Conservation (phyloP, 2,329 filamentous ascomycete species). For the Aphanocladium album region DNA sequence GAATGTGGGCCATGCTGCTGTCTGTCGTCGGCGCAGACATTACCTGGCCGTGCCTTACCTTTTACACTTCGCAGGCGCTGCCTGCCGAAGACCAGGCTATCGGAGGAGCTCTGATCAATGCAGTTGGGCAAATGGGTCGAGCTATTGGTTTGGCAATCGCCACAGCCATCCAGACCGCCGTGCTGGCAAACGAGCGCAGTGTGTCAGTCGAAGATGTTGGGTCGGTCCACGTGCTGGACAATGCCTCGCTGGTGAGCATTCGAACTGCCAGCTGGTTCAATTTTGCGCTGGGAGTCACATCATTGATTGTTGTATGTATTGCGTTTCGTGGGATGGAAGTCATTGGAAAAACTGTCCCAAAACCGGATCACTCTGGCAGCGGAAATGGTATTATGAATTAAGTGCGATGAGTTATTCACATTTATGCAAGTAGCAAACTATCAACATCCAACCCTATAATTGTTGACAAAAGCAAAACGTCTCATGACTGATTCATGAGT, state of each 20-base stretch:
- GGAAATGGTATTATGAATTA: conserved; percentile 18
- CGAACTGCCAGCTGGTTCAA: conserved; percentile 49
- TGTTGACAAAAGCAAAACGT: no score
- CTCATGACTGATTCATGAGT: no score
- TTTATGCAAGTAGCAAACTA: no score
- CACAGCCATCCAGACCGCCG: conserved; percentile 59
- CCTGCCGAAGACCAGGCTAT: conserved; percentile 61
- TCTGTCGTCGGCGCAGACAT: conserved; percentile 63
- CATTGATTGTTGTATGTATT: conserved; percentile 39
- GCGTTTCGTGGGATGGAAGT: conserved; percentile 50
- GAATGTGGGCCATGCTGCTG: conserved; percentile 61
- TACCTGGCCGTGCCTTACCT: conserved; percentile 58
- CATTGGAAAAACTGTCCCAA: conserved; percentile 35
- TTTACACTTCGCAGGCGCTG: conserved; percentile 60
- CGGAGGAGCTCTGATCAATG: conserved; percentile 63
- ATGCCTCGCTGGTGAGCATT: conserved; percentile 42
- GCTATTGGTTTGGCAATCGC: conserved; percentile 61
- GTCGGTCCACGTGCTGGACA: conserved; percentile 37
- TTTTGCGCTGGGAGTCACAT: conserved; percentile 40
- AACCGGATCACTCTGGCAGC: conserved; percentile 12
- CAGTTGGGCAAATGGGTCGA: conserved; percentile 59
- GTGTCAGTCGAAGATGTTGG: conserved; percentile 41
- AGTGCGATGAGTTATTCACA: background rate
- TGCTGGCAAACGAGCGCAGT: conserved; percentile 46
- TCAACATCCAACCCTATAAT: no score